Evolutionary conservation across 352 stramenopile species (phyloP).

Genomic region (Phytophthora ramorum): DNA sequence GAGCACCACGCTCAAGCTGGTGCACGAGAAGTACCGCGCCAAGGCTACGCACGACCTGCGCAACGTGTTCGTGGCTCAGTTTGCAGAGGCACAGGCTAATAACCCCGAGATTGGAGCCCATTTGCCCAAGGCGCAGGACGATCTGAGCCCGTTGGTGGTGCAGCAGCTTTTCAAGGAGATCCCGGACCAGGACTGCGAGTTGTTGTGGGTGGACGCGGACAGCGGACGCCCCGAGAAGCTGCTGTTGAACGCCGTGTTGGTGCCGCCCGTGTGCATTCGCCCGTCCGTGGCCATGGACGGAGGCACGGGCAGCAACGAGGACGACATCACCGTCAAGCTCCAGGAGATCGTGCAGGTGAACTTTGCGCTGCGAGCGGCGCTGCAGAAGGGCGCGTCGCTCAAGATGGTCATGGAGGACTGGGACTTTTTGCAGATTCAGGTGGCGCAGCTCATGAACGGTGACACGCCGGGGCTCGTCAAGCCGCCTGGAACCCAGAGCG

Average conservation of each 20-base stretch:
- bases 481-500: slow-evolving; percentile 92
- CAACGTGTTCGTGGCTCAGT: slow-evolving; percentile 88
- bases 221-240: slow-evolving; percentile 97
- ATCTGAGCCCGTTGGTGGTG: slow-evolving; percentile 92
- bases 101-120: slow-evolving; percentile 89
- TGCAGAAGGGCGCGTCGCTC: slow-evolving; percentile 96
- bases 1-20: slow-evolving; percentile 97
- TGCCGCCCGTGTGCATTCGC: slow-evolving; percentile 99
- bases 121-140: slow-evolving; percentile 90
- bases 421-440: slow-evolving; percentile 98
- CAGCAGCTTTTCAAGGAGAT: slow-evolving; percentile 96
- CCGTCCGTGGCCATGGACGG: slow-evolving; percentile 98
- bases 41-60: slow-evolving; percentile 86
- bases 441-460: slow-evolving; percentile 99
- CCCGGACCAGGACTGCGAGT: slow-evolving; percentile 97
- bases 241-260: slow-evolving; percentile 96
- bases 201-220: slow-evolving; percentile 97
- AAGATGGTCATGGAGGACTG: slow-evolving; percentile 99
- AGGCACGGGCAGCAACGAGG: slow-evolving; percentile 96
- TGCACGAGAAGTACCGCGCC: slow-evolving; percentile 97
- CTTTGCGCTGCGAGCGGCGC: slow-evolving; percentile 93
- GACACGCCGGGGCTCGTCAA: slow-evolving; percentile 97
- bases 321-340: slow-evolving; percentile 99
- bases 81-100: slow-evolving; percentile 71
- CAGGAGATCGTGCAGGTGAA: slow-evolving; percentile 99